Percentiles rank a stretch among this genome's conserved stretches.
Evolutionary conservation across 2,329 filamentous ascomycete species (phyloP).

Genomic region (Monascus ruber): DNA sequence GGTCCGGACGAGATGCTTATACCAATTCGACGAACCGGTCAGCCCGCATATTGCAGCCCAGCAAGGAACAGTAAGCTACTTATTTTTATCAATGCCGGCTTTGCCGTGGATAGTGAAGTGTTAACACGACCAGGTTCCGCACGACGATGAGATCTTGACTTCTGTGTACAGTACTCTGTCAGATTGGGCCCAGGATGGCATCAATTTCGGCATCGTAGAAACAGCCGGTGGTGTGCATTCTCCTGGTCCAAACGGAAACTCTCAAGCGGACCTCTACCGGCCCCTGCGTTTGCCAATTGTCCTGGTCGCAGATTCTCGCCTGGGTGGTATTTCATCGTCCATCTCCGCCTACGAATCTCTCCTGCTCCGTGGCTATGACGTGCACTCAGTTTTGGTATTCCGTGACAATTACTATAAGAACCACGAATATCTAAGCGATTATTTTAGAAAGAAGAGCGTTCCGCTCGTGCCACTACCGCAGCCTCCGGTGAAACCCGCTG

Average conservation of each 20-base stretch:
- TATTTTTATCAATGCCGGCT: slow-evolving; percentile 1
- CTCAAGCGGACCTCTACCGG: slow-evolving; percentile 67
- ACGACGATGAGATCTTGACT: slow-evolving; percentile 40
- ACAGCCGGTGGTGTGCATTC: slow-evolving; percentile 76
- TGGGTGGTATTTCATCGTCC: slow-evolving; percentile 71
- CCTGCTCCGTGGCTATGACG: slow-evolving; percentile 64
- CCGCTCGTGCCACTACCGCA: slow-evolving; percentile 44
- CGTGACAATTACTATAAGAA: slow-evolving; percentile 56
- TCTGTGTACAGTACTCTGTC: slow-evolving; percentile 37
- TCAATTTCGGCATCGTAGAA: slow-evolving; percentile 60
- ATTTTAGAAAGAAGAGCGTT: slow-evolving; percentile 53
- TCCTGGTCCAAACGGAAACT: slow-evolving; percentile 61
- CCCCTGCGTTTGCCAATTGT: slow-evolving; percentile 62
- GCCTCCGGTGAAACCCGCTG: slow-evolving; percentile 42
- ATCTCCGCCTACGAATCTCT: slow-evolving; percentile 73
- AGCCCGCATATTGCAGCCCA: slow-evolving; percentile 66
- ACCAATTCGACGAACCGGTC: slow-evolving; percentile 61
- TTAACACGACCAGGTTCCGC: slow-evolving; percentile 31
- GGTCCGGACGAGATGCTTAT: slow-evolving; percentile 50
- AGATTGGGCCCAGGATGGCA: slow-evolving; percentile 20
- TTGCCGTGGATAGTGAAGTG: not conserved
- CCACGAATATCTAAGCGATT: slow-evolving; percentile 53
- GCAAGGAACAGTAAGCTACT: slow-evolving; percentile 32
- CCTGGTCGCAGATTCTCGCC: slow-evolving; percentile 60
- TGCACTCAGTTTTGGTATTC: slow-evolving; percentile 61